Evolutionary conservation across 768 basidiomycete species (phyloP), one percentile per base, ranked within the genome.

Genomic region (Plicaturopsis crispa): DNA sequence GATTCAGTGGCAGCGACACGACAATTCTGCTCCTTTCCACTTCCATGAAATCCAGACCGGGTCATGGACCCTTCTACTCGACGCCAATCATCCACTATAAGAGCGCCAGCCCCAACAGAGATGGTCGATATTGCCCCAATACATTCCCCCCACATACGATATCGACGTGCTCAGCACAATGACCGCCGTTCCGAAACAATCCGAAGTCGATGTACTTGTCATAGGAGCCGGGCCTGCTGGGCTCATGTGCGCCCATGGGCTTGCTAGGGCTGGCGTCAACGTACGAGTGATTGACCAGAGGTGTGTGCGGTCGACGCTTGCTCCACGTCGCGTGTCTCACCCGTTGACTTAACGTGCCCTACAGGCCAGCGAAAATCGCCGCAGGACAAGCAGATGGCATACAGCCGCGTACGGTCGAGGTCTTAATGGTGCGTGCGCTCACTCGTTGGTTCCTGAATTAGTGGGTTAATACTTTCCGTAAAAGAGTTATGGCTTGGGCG

Each of bases 401-500:
- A 33, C 70, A 73, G 36, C 70, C 73, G 3, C 64, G 73, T n/a
- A 73, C 73, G 3, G 62, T 70, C 35, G 74, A 75, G 42, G 67
- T 75, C 8, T 50, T 75, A 19, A 68, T 74, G 54, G 72, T 59
- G 18, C 19, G 50, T 18, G 13, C 23, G 6, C 31, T 33, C 24
- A 43, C 6, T 33, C 12, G n/a, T 12, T n/a, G 14, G 6, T 11
- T 17, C n/a, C 20, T 38, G 14, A 4, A 13, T 5, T 38, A 14
- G 16, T 12, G 10, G 6, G 24, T 33, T n/a, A 31, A 14, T 8
- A 4, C 38, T 22, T 12, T 24, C 13, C 24, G 18, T 12, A 22
- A 39, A 7, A 87, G 84, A 88, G 84, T 44, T 87, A 88, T 57
- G 85, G 84, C 5, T 67, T 88, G 5, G 80, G 73, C 0, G 78